A percentile compares a stretch with the other conserved stretches of the same genome.
Evolutionary conservation across 352 stramenopile genomes (phyloP).

Genomic region (Blastocystis hominis): DNA sequence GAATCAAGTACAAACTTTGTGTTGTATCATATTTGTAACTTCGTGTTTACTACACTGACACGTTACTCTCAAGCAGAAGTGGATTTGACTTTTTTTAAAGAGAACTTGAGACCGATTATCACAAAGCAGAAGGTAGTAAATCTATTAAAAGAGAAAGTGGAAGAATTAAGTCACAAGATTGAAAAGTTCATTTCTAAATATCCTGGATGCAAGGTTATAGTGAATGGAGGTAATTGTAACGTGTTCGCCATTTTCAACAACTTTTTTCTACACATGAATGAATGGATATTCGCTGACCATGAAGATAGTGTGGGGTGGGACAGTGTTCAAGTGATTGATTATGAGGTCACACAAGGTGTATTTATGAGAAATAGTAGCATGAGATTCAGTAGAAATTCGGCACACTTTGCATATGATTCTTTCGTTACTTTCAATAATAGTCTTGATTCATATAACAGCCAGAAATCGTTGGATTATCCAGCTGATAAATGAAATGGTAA

Average conservation of each 20-base stretch:
- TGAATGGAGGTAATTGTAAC: neutral
- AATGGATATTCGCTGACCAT: neutral
- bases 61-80: neutral
- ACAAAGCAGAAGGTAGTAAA: neutral
- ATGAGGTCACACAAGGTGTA: too few species aligned
- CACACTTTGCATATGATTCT: too few species aligned
- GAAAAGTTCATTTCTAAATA: neutral
- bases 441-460: neutral
- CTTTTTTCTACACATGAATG: neutral
- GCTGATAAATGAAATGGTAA: neutral
- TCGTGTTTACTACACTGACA: neutral
- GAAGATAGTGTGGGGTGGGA: neutral
- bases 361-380: too few species aligned
- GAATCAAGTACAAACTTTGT: neutral
- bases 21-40: neutral
- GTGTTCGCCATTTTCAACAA: neutral
- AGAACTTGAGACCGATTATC: neutral
- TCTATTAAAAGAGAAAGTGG: neutral
- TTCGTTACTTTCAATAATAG: neutral
- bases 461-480: neutral
- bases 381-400: too few species aligned
- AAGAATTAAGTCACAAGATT: neutral
- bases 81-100: neutral
- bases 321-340: neutral
- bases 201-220: neutral